phyloP scores from a whole-genome alignment of 805 yeast genomes.

The Torulaspora quercuum region DNA sequence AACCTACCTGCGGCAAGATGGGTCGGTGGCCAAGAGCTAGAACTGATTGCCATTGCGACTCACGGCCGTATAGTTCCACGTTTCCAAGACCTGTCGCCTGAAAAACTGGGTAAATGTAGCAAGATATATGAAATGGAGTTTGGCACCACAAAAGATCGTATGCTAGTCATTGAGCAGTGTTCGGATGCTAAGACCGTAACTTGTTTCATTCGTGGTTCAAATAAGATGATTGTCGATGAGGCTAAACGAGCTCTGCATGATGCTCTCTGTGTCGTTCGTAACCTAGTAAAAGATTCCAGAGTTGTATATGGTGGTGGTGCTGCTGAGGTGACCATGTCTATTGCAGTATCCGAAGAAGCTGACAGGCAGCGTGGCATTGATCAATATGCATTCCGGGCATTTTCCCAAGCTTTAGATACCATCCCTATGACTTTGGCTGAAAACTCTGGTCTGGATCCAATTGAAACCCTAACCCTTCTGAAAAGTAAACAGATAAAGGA shows the following conservation, averaged over 20 bases:
- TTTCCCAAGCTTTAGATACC: conserved; percentile 83
- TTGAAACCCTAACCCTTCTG: conserved; percentile 78
- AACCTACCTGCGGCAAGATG: conserved; percentile 94
- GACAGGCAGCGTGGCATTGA: conserved; percentile 92
- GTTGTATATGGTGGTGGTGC: conserved; percentile 99
- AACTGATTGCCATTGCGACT: conserved; percentile 94
- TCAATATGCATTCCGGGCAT: conserved; percentile 96
- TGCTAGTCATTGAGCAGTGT: conserved; percentile 91
- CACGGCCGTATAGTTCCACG: conserved; percentile 96
- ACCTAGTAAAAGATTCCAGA: conserved; percentile 84
- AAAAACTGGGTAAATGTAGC: conserved; percentile 87
- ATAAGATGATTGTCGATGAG: conserved; percentile 97
- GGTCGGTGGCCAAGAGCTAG: conserved; percentile 98
- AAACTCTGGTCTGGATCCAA: conserved; percentile 93
- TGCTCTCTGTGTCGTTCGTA: conserved; percentile 95
- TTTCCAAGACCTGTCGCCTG: conserved; percentile 81
- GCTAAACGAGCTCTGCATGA: conserved; percentile 95
- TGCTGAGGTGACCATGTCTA: conserved; percentile 89
- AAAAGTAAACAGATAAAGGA: conserved; percentile 83
- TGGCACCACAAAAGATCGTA: conserved; percentile 94
- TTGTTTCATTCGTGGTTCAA: conserved; percentile 90
- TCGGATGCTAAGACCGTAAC: conserved; percentile 86
- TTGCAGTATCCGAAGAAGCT: conserved; percentile 87
- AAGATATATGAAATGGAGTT: conserved; percentile 81
- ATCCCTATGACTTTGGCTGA: conserved; percentile 95